A percentile compares a stretch with the other conserved stretches of the same genome.
These are phyloP conservation scores for Narthecium ossifragum DNA, from an alignment of 106 monocot genomes.

Conservation along the genomic window DNA sequence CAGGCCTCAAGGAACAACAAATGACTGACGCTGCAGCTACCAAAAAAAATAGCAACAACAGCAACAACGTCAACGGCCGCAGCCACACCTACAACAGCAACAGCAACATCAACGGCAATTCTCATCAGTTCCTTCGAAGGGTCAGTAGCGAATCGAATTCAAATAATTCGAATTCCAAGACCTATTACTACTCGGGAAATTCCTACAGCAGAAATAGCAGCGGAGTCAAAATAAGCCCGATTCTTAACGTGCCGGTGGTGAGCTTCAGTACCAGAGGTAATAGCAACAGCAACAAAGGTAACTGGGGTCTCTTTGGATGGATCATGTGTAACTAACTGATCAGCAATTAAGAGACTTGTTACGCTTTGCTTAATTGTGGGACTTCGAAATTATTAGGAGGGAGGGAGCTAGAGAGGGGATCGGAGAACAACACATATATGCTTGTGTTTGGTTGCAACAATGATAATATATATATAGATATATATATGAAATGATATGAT, in stretches of 20 bases:
- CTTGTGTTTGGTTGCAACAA: too few relatives aligned
- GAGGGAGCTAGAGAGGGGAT: too few relatives aligned
- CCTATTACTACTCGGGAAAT: slow-evolving; percentile 1
- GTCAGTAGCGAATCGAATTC: neutral
- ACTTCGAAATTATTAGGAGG: too few relatives aligned
- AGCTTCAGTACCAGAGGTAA: neutral
- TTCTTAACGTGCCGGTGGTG: slow-evolving; percentile 10
- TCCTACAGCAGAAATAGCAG: neutral
- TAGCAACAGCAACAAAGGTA: neutral
- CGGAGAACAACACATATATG: too few relatives aligned
- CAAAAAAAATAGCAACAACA: neutral
- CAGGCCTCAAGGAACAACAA: neutral
- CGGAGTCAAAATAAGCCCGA: slow-evolving; percentile 5
- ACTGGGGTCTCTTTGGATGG: neutral
- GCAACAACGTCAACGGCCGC: neutral
- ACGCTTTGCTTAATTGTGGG: too few relatives aligned
- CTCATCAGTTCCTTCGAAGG: neutral
- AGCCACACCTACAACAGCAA: neutral
- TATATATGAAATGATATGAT: too few relatives aligned
- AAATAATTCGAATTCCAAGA: neutral
- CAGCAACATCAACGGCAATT: neutral
- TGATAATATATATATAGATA: too few relatives aligned
- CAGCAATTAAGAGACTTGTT: too few relatives aligned
- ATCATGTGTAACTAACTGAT: slow-evolving; percentile 6
- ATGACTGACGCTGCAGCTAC: neutral